A percentile compares a stretch with the other conserved stretches of the same genome.
phyloP scores from a whole-genome alignment of 495 filamentous ascomycete species.

The Hyphodiscus hymeniophilus region DNA sequence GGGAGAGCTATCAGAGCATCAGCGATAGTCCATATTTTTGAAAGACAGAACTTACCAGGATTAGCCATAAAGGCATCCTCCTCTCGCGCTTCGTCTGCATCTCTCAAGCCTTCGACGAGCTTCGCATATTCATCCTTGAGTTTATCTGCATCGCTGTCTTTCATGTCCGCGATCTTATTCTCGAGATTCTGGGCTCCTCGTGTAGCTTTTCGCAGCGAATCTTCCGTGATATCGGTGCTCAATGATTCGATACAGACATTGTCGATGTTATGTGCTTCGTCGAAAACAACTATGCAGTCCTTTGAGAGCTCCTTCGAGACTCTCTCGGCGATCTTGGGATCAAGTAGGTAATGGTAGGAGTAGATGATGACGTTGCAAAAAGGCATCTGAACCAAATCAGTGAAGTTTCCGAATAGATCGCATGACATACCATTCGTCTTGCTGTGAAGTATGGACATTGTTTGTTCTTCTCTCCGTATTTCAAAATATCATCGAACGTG shows the following conservation, averaged over 20 bases:
- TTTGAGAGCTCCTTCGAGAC: conserved; percentile 96
- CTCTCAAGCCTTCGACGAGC: conserved; percentile 84
- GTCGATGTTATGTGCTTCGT: conserved; percentile 99
- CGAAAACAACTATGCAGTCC: conserved; percentile 97
- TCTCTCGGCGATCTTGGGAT: conserved; percentile 95
- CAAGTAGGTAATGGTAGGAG: conserved; percentile 96
- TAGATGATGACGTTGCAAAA: conserved; percentile 99
- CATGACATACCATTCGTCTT: conserved; percentile 80
- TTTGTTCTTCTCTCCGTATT: conserved; percentile 89
- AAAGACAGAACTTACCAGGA: conserved; percentile 42
- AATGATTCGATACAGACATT: conserved; percentile 98
- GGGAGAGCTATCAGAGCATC: conserved; percentile 44
- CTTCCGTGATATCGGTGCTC: conserved; percentile 93
- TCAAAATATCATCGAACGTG: conserved; percentile 81
- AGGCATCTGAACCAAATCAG: conserved; percentile 60
- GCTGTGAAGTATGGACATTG: conserved; percentile 98
- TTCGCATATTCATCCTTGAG: conserved; percentile 93
- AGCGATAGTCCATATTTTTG: conserved; percentile 3
- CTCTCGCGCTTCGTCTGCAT: conserved; percentile 77
- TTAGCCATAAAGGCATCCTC: conserved; percentile 98
- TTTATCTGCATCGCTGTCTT: conserved; percentile 82
- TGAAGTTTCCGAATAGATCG: too few species aligned
- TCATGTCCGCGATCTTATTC: conserved; percentile 85
- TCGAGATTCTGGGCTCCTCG: conserved; percentile 86
- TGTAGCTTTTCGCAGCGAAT: conserved; percentile 81